Conservation (phyloP, 1,139 yeast species). For the Hansenula lynferdii region DNA sequence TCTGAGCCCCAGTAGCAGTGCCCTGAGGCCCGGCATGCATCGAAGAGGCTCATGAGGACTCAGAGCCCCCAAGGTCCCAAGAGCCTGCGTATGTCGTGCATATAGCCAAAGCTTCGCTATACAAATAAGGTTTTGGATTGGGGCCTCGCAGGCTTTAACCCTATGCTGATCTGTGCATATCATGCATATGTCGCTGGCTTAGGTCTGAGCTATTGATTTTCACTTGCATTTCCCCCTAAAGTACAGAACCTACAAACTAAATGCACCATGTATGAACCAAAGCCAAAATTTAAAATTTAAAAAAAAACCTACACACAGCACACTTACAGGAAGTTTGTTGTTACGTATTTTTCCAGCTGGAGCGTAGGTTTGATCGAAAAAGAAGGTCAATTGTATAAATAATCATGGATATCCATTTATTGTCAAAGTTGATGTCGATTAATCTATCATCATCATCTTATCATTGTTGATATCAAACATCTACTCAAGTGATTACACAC, state of each 20-base stretch:
- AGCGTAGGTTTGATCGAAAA: background rate
- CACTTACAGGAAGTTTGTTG: no score
- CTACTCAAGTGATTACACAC: no score
- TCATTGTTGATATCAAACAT: no score
- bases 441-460: background rate
- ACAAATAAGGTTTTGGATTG: background rate
- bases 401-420: background rate
- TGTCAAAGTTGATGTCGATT: background rate
- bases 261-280: background rate
- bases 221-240: conserved; percentile 1
- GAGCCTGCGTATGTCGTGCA: background rate
- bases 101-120: background rate
- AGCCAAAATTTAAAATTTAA: background rate
- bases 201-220: conserved; percentile 1
- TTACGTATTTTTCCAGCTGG: conserved; percentile 1
- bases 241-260: conserved; percentile 2
- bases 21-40: no score
- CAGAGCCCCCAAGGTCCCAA: no score
- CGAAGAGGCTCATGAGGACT: no score
- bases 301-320: conserved; percentile 1
- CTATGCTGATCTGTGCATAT: background rate
- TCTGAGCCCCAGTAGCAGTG: no score
- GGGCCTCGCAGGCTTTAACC: no score
- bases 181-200: background rate
- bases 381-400: conserved; percentile 1